Conservation (phyloP, 352 stramenopile species). For the Phytophthora europaea region DNA sequence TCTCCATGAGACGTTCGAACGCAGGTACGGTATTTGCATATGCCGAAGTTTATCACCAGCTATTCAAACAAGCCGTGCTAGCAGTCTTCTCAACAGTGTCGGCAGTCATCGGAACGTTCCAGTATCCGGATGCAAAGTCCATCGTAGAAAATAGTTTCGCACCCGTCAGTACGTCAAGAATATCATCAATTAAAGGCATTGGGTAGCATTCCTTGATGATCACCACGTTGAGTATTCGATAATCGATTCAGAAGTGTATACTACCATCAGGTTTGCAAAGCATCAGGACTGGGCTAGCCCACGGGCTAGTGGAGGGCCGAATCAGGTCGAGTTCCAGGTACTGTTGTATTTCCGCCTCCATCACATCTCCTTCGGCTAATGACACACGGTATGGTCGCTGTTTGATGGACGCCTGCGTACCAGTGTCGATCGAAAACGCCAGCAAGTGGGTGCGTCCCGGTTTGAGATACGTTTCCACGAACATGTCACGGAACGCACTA, state of each 20-base stretch:
- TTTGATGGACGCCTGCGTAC: too few relatives aligned
- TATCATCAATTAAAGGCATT: conserved; percentile 21
- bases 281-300: not conserved
- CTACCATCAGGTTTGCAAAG: not conserved
- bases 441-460: not conserved
- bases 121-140: not conserved
- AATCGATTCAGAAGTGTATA: conserved; percentile 25
- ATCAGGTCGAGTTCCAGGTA: too few relatives aligned
- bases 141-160: conserved; percentile 9
- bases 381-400: too few relatives aligned
- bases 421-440: too few relatives aligned
- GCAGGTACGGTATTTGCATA: too few relatives aligned
- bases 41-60: too few relatives aligned
- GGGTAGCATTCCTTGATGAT: conserved; percentile 17
- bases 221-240: conserved; percentile 7
- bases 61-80: too few relatives aligned
- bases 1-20: too few relatives aligned
- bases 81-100: conserved; percentile 4
- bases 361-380: too few relatives aligned
- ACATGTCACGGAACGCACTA: not conserved
- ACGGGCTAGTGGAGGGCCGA: too few relatives aligned
- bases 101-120: not conserved
- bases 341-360: too few relatives aligned
- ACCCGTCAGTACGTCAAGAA: conserved; percentile 4
- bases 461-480: not conserved